Evolutionary conservation across 1,139 yeast species (phyloP).

Genomic region (Saccharomycopsis hybrid): DNA sequence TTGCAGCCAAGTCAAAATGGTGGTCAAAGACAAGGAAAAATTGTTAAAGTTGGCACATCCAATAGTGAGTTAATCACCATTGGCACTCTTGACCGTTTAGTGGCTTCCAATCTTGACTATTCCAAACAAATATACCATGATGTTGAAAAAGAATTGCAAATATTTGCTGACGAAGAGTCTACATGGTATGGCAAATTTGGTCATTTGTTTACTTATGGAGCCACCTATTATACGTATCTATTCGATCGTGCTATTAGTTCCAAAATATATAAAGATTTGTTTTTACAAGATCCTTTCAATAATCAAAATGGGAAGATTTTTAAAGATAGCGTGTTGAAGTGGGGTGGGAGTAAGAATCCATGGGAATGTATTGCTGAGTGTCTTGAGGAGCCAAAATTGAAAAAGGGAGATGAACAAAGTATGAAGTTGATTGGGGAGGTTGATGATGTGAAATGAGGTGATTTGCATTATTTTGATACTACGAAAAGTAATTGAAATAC

Average conservation of each 20-base stretch:
- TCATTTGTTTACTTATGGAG: conserved; percentile 89
- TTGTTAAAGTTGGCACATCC: background rate
- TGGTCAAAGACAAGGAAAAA: background rate
- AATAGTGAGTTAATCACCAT: conserved; percentile 18
- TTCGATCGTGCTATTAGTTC: conserved; percentile 92
- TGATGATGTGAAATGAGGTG: conserved; percentile 24
- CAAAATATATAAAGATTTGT: conserved; percentile 72
- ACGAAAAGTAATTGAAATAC: too few relatives aligned
- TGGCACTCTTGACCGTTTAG: conserved; percentile 35
- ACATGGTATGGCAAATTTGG: conserved; percentile 95
- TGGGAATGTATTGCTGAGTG: conserved; percentile 84
- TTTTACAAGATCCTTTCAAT: conserved; percentile 62
- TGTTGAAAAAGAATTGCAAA: conserved; percentile 48
- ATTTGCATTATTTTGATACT: background rate
- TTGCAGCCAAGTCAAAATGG: conserved; percentile 21
- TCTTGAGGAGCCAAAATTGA: conserved; percentile 52
- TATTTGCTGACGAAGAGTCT: conserved; percentile 58
- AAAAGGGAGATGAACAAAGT: conserved; percentile 64
- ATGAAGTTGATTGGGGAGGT: conserved; percentile 59
- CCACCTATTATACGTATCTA: conserved; percentile 86
- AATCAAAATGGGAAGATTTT: conserved; percentile 70
- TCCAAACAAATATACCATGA: conserved; percentile 59
- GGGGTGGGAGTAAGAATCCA: conserved; percentile 95
- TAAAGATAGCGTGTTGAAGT: conserved; percentile 60
- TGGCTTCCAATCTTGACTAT: conserved; percentile 34